Evolutionary conservation across 805 yeast genomes (phyloP).

Genomic region (Helenozyma rhizophorensis): DNA sequence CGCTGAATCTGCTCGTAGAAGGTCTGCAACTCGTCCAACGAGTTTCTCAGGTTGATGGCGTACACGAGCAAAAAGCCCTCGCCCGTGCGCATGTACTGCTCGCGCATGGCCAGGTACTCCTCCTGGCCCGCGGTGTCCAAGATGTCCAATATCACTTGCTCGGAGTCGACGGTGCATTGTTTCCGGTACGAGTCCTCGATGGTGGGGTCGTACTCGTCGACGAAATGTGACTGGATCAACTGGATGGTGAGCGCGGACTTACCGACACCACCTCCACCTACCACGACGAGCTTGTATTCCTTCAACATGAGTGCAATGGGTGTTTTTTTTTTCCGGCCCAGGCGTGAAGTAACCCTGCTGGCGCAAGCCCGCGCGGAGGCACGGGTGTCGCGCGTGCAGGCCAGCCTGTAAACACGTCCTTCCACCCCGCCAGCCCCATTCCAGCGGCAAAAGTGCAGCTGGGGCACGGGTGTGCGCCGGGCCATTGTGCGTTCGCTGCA

Average conservation of each 20-base stretch:
- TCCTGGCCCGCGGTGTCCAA: constrained; percentile 99
- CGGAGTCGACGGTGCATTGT: constrained; percentile 78
- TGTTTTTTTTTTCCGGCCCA: not conserved
- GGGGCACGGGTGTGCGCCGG: too few relatives aligned
- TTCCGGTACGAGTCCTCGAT: constrained; percentile 91
- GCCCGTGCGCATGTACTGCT: constrained; percentile 93
- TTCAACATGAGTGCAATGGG: constrained; percentile 36
- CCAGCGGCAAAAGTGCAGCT: too few relatives aligned
- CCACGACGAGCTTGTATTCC: constrained; percentile 91
- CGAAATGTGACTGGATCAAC: constrained; percentile 89
- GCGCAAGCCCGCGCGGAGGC: not conserved
- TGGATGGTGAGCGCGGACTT: constrained; percentile 95
- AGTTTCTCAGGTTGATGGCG: constrained; percentile 76
- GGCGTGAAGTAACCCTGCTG: not conserved
- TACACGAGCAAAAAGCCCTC: constrained; percentile 91
- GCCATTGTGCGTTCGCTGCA: too few relatives aligned
- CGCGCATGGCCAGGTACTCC: constrained; percentile 81
- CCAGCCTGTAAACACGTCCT: too few relatives aligned
- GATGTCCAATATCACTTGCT: constrained; percentile 62
- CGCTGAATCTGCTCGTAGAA: constrained; percentile 75
- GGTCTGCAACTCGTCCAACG: constrained; percentile 78
- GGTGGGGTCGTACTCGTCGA: constrained; percentile 97
- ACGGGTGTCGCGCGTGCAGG: not conserved
- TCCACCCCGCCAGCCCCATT: too few relatives aligned
- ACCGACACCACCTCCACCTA: constrained; percentile 99